Evolutionary conservation across 1,139 yeast species (phyloP), one percentile per base, ranked within the genome.

Genomic region (Hansenula anomala): DNA sequence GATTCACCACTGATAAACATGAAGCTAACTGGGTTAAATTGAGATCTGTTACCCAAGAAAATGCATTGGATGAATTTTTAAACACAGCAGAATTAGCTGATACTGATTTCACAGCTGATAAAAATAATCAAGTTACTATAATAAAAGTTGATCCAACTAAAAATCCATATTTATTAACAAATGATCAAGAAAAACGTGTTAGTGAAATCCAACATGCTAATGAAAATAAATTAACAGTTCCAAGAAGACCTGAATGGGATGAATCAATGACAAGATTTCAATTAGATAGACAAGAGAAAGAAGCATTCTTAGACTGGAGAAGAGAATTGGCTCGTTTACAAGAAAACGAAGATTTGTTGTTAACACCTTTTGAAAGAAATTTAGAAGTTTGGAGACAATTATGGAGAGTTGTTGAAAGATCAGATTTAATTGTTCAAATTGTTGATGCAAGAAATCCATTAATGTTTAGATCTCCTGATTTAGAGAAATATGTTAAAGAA

Each of bases 341-440:
- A 45, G 96, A 92, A 58, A 78, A 76, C 48, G 60, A 66, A 39
- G 96, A 92, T 59, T 69, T 94, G 52, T 68, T 90, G 46, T 72
- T 94, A 60, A 94, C 99, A 0, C 99, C 99, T 2, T 94, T 92
- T 59, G 99, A 94, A 66, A 78, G 98, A 64, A 94, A 94, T 59
- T 71, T 94, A 51, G 97, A 92, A 68, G 97, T 94, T 44, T 94
- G 99, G 99, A 80, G 94, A 60, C 99, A 94, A 64, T 69, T 94
- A 51, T 94, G 99, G 99, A 75, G 99, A 65, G 99, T 94, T 37
- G 88, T 90, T 15, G 99, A 94, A 61, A 76, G 98, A 58, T 85
- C 94, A 36, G 97, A 92, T 62, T 71, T 94, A 53, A 78, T 94
- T 34, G 97, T 94, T 5, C 99, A 94, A 60, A 94, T 94, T 67